Conservation (phyloP, 2,329 filamentous ascomycete species). For the Fusarium sterilihyphosum region DNA sequence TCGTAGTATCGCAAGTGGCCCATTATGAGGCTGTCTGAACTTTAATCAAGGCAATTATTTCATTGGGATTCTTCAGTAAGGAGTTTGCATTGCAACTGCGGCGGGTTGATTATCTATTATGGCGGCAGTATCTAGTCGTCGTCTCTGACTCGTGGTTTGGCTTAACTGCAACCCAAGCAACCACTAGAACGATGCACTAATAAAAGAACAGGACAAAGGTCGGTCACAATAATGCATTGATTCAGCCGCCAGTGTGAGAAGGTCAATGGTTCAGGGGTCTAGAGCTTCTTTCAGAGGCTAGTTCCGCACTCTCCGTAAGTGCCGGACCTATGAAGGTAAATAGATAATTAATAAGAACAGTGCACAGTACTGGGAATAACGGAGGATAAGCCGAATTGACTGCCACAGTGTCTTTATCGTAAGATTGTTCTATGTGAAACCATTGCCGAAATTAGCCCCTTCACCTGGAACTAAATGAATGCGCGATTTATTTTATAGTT, state of each 20-base stretch:
- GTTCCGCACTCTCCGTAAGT: background rate
- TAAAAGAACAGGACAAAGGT: background rate
- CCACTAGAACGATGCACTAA: background rate
- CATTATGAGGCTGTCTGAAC: background rate
- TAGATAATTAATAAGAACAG: background rate
- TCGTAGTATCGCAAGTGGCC: background rate
- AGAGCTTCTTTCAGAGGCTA: background rate
- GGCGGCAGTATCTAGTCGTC: background rate
- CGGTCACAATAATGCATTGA: background rate
- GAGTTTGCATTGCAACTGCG: background rate
- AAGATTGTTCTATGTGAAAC: background rate
- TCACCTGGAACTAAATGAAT: background rate
- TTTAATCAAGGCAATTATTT: background rate
- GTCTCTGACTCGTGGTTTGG: background rate
- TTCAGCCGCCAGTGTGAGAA: background rate
- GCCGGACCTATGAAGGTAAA: background rate
- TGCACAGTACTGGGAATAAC: no score
- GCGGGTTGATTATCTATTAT: background rate
- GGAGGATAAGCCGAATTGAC: background rate
- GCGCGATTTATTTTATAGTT: background rate
- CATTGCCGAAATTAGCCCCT: background rate
- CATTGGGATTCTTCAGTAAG: rapidly evolving
- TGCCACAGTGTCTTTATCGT: background rate
- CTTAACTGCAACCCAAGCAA: rapidly evolving
- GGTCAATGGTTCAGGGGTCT: background rate